Evolutionary conservation across 148 eudicot genomes (phyloP), one percentile per base, ranked within the genome.

Genomic region (Beta vulgaris): DNA sequence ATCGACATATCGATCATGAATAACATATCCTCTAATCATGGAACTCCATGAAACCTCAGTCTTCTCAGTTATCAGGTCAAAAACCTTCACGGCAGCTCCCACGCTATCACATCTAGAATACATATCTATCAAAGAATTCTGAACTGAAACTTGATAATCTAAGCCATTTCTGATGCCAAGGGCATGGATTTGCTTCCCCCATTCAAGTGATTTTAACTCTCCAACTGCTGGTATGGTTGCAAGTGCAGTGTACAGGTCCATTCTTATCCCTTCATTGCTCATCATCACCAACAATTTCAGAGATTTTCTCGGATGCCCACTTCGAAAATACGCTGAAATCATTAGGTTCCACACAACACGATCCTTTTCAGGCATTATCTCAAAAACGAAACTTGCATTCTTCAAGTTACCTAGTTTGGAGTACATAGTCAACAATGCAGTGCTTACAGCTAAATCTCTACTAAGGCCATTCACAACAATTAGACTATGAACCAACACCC

Each of bases 311-410:
- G 77, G 80, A 49, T 72, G 49, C 36, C 82, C 75, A 58, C 42
- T 34, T 43, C 82, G 77, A 40, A 65, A 72, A 73, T 79, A 79
- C 1, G 80, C 82, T 14, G 78, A 76, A 43, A 83, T 76, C 83
- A 83, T 79, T 62, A 79, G 36, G 57, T 83, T 83, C 83, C 85
- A 83, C 46, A 76, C 80, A 19, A 83, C 82, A 63, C 70, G 67
- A 72, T 83, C 85, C 73, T 75, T 83, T 7, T 72, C 80, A 61
- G 73, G 43, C 68, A 76, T 83, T 37, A 62, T 68, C 69, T 79
- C 80, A 40, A 79, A 83, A 68, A 79, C 67, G 54, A 83, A 83
- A 35, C 74, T 28, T 3, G 80, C 78, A 32, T 76, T 72, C 32
- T 76, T 28, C 28, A 79, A 55, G 42, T 58, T 21, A 63, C 83